phyloP scores from a whole-genome alignment of 371 early-diverging fungal genomes.

The Apophysomyces ossiformis region DNA sequence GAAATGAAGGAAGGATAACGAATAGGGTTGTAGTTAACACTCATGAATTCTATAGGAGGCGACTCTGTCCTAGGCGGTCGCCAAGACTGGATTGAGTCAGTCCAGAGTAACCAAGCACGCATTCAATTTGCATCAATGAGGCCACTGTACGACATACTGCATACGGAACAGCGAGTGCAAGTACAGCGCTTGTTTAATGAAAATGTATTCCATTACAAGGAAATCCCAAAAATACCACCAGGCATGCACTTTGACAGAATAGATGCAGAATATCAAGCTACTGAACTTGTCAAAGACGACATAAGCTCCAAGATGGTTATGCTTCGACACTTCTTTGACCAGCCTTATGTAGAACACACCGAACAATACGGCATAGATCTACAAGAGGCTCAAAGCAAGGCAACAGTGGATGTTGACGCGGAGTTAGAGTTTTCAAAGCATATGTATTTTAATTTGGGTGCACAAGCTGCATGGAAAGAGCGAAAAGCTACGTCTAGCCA shows the following conservation, averaged over 20 bases:
- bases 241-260: background rate
- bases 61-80: fast-evolving
- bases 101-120: background rate
- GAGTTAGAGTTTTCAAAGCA: background rate
- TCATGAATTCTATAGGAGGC: too few relatives aligned
- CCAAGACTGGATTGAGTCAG: background rate
- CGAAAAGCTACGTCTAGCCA: background rate
- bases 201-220: background rate
- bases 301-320: background rate
- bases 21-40: too few relatives aligned
- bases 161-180: background rate
- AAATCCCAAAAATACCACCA: background rate
- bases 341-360: background rate
- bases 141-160: background rate
- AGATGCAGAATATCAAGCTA: background rate
- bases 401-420: background rate
- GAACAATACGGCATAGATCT: background rate
- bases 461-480: background rate
- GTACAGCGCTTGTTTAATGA: background rate
- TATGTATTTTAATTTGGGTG: background rate
- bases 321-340: background rate
- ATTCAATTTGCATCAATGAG: background rate
- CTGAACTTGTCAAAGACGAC: background rate
- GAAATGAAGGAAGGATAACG: too few relatives aligned
- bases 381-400: background rate